phyloP scores from a whole-genome alignment of 768 basidiomycete genomes.

The Dictyophora rubrovolvata region DNA sequence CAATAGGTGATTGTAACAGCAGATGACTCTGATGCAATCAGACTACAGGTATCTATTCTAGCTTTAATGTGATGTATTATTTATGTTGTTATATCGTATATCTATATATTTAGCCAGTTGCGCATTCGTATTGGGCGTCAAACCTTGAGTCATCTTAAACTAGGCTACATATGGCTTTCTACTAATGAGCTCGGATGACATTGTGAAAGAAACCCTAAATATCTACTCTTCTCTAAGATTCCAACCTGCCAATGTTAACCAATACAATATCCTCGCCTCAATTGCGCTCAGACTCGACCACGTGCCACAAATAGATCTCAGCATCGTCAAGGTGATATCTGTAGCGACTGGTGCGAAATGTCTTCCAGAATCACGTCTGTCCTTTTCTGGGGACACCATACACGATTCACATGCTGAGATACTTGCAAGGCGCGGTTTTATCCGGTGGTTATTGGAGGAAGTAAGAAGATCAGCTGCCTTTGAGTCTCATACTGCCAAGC shows the following conservation, averaged over 20 bases:
- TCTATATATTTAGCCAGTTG: neutral
- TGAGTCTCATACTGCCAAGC: conserved; percentile 16
- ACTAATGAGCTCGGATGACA: conserved; percentile 13
- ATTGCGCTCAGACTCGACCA: conserved; percentile 32
- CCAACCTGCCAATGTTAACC: conserved; percentile 35
- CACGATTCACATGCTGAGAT: conserved; percentile 93
- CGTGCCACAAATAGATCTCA: neutral
- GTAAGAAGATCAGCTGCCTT: conserved; percentile 27
- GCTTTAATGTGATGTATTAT: neutral
- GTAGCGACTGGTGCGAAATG: conserved; percentile 82
- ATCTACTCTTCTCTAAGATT: conserved; percentile 38
- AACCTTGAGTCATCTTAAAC: neutral
- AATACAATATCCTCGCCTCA: conserved; percentile 56
- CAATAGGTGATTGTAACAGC: neutral
- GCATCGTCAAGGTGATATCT: conserved; percentile 31
- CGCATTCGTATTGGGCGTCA: too few relatives aligned
- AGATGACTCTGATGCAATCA: neutral
- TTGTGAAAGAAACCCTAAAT: conserved; percentile 31
- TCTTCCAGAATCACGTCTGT: conserved; percentile 52
- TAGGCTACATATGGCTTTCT: neutral
- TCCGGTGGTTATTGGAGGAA: conserved; percentile 76
- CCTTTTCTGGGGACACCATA: conserved; percentile 61
- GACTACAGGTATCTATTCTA: neutral
- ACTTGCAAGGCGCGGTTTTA: conserved; percentile 69
- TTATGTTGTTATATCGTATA: neutral